A percentile compares a stretch with the other conserved stretches of the same genome.
Evolutionary conservation across 441 rosid genomes (phyloP).

Genomic region (Raphanus hybrid): DNA sequence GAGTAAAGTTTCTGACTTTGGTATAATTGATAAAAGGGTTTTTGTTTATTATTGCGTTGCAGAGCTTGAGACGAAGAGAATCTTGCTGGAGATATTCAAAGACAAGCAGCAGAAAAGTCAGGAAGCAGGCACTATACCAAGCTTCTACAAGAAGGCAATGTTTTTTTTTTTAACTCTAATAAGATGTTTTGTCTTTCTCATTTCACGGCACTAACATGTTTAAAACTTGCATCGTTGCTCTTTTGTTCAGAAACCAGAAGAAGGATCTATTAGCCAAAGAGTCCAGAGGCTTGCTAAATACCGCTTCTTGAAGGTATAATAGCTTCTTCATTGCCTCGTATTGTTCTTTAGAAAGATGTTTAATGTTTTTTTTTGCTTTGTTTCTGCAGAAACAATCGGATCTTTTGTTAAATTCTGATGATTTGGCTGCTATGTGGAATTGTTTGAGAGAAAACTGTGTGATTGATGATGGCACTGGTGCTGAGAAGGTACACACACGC

Average conservation of each 20-base stretch:
- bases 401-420: conserved; percentile 93
- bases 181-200: conserved; percentile 16
- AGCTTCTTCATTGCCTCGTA: conserved; percentile 1
- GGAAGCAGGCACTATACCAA: conserved; percentile 88
- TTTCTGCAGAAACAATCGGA: conserved; percentile 93
- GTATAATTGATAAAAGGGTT: not conserved
- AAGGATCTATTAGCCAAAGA: conserved; percentile 94
- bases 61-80: conserved; percentile 99
- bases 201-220: not conserved
- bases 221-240: conserved; percentile 26
- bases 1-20: conserved; percentile 19
- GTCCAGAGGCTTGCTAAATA: conserved; percentile 94
- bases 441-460: conserved; percentile 99
- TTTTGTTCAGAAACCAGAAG: conserved; percentile 88
- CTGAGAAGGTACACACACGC: conserved; percentile 99
- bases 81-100: conserved; percentile 94
- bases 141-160: conserved; percentile 92
- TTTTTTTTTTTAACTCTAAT: not conserved
- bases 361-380: conserved; percentile 21
- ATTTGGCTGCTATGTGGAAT: conserved; percentile 99
- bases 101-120: conserved; percentile 94
- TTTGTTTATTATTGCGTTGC: conserved; percentile 13
- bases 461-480: conserved; percentile 96
- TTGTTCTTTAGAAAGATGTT: conserved; percentile 17
- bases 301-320: conserved; percentile 80